Conservation (phyloP, 225 moss, liverwort and hornwort genomes). For the Pseudoscleropodium purum region DNA sequence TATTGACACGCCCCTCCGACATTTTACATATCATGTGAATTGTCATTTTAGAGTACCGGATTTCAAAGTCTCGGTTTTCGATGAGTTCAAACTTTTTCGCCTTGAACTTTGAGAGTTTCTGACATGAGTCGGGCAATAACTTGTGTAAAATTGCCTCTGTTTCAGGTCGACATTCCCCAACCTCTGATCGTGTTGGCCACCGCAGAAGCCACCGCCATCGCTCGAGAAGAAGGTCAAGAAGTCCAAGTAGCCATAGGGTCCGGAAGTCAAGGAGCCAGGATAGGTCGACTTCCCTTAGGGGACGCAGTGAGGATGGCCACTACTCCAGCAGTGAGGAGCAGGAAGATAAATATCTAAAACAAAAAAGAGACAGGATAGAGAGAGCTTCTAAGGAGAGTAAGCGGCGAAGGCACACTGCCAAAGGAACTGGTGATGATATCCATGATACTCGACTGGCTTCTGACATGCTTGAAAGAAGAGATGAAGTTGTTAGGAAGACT, state of each 20-base stretch:
- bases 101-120: not conserved
- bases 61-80: not conserved
- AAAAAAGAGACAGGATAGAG: not conserved
- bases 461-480: not conserved
- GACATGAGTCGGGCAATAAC: not conserved
- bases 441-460: not conserved
- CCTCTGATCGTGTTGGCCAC: not conserved
- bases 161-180: not conserved
- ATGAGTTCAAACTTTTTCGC: not conserved
- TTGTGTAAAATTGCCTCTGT: not conserved
- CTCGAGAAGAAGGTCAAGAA: conserved; percentile 21
- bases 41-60: not conserved
- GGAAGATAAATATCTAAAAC: not conserved
- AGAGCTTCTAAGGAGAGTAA: conserved; percentile 1
- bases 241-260: not conserved
- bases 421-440: not conserved
- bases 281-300: not conserved
- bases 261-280: conserved; percentile 8
- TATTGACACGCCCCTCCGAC: not conserved
- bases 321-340: conserved; percentile 16
- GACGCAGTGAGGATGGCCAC: not conserved
- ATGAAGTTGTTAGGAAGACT: not conserved
- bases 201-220: conserved; percentile 18
- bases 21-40: not conserved
- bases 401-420: not conserved